These are phyloP conservation scores for Mortierella sp. DNA, from an alignment of 371 early-diverging fungal genomes.

Conservation along the genomic window DNA sequence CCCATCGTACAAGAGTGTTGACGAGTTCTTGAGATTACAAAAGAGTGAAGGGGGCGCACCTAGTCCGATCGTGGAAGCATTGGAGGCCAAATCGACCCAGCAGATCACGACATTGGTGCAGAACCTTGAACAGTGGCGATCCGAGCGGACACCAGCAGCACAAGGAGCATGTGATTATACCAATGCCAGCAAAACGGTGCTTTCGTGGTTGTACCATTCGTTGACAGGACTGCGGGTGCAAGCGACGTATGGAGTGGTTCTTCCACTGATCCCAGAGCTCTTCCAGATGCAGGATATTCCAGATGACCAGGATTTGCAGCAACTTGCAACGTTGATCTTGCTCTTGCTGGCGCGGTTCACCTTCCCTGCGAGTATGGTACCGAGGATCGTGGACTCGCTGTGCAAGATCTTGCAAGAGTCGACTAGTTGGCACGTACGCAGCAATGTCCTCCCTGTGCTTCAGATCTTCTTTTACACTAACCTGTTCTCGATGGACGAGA, in stretches of 20 bases:
- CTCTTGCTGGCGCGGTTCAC: slow-evolving; percentile 62
- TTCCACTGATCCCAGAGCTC: slow-evolving; percentile 66
- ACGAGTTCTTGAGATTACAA: slow-evolving; percentile 51
- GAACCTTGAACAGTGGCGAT: slow-evolving; percentile 57
- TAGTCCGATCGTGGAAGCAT: slow-evolving; percentile 56
- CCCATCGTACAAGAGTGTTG: slow-evolving; percentile 65
- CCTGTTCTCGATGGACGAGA: slow-evolving; percentile 66
- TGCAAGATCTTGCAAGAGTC: slow-evolving; percentile 64
- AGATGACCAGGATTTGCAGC: slow-evolving; percentile 81
- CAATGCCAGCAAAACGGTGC: slow-evolving; percentile 78
- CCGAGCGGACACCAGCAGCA: slow-evolving; percentile 53
- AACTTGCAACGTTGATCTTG: slow-evolving; percentile 64
- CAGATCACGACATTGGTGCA: slow-evolving; percentile 43
- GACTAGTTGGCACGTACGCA: slow-evolving; percentile 79
- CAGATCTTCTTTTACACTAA: slow-evolving; percentile 86
- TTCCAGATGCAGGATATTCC: slow-evolving; percentile 79
- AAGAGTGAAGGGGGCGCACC: slow-evolving; percentile 38
- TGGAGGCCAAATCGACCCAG: slow-evolving; percentile 46
- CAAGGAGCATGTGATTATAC: slow-evolving; percentile 67
- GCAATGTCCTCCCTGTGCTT: slow-evolving; percentile 76
- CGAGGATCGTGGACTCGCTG: slow-evolving; percentile 64
- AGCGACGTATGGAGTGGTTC: slow-evolving; percentile 63
- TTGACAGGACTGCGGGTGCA: slow-evolving; percentile 62
- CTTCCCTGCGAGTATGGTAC: slow-evolving; percentile 67
- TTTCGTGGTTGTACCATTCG: slow-evolving; percentile 74